phyloP scores from a whole-genome alignment of 441 rosid species.

The Iberis amara region DNA sequence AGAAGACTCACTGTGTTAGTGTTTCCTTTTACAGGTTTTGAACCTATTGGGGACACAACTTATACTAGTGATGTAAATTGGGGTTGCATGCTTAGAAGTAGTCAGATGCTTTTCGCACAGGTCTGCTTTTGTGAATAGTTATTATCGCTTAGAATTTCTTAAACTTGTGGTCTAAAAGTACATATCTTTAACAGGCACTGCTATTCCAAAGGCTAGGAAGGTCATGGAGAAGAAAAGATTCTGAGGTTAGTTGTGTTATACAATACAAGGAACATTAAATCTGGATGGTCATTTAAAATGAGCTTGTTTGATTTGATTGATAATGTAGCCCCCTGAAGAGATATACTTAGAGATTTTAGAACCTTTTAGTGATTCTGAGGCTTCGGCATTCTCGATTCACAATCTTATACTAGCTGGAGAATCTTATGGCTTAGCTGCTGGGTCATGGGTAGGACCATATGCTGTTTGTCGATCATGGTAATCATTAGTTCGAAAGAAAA shows the following conservation, averaged over 20 bases:
- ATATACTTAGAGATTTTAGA: constrained; percentile 67
- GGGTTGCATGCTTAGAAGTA: constrained; percentile 98
- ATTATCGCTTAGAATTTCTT: neutral
- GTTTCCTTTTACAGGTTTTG: constrained; percentile 51
- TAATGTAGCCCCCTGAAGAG: constrained; percentile 59
- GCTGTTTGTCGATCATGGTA: constrained; percentile 94
- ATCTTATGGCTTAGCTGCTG: constrained; percentile 86
- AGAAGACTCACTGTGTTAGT: constrained; percentile 11
- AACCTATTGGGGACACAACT: constrained; percentile 60
- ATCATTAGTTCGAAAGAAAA: constrained; percentile 47
- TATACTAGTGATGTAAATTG: constrained; percentile 75
- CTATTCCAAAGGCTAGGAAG: constrained; percentile 73
- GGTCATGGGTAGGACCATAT: constrained; percentile 99
- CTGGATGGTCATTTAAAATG: constrained; percentile 28
- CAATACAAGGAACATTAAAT: constrained; percentile 27
- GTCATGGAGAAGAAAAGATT: constrained; percentile 65
- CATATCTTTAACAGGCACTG: constrained; percentile 53
- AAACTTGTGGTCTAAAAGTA: constrained; percentile 1
- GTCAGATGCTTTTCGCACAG: constrained; percentile 97
- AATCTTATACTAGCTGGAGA: constrained; percentile 82
- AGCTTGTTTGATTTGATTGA: constrained; percentile 59
- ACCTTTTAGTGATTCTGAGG: constrained; percentile 73
- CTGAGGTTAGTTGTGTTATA: constrained; percentile 39
- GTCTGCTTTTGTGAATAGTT: constrained; percentile 27
- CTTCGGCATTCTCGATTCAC: constrained; percentile 73